Base-by-base conservation (phyloP, 1,139 yeast species). In the Geotrichum armillariae region DNA sequence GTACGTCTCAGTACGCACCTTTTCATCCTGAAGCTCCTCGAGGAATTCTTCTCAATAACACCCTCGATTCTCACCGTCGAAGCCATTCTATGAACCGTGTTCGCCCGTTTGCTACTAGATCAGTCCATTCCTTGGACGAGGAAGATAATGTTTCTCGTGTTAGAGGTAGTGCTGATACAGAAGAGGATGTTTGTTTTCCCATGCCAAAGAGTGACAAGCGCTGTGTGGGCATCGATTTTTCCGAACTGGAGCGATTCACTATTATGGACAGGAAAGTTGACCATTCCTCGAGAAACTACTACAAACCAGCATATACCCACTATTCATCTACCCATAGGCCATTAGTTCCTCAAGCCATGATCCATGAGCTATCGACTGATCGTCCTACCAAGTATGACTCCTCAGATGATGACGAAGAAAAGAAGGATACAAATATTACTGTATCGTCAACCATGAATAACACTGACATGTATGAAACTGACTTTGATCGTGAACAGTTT, bases 151-250 rank as follows among this genome's bases (percentile, higher is more conserved):
- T 58, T 2, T 66, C 70, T 12, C 60, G 63, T 14, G 58, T 59
- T 17, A 63, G 67, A 47, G 55, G 66, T 40, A 61, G 59, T 32
- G 60, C 85, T 61, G 95, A 86, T 36, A 89, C 96, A 0, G 98
- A 91, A 64, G 97, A 91, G 65, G 98, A 93, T 76, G 99, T 93
- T 41, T 93, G 98, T 74, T 90, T 91, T 71, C 98, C 99, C 1
- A 85, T 89, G 88, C 74, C 82, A 47, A 82, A 88, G 20, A 88
- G 83, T 60, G 82, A 58, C 17, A 58, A 60, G 45, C 64, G 60
- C 20, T 59, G 60, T 25, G 53, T 58, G 20, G 70, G 67, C 3
- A 62, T 69, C 42, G 73, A 72, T 49, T 67, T 70, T 53, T 60
- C 56, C 20, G 76, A 70, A 41, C 62, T 71, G 23, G 74, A 72